A percentile compares a stretch with the other conserved stretches of the same genome.
phyloP scores from a whole-genome alignment of 768 basidiomycete species.

The Amanita phalloides region DNA sequence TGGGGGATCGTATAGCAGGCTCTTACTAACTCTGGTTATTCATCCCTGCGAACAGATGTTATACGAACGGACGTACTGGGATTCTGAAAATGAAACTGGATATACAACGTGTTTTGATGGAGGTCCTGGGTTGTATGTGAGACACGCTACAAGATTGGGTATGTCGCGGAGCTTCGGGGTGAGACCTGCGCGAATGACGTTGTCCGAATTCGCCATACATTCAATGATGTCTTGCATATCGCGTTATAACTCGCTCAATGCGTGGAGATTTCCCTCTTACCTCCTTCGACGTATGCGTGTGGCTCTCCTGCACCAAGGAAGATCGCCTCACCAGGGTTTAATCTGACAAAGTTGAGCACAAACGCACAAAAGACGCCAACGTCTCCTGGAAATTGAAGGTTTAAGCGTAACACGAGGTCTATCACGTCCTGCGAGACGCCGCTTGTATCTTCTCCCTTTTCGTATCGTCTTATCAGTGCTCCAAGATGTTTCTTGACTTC shows the following conservation, averaged over 20 bases:
- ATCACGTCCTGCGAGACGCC: slow-evolving; percentile 35
- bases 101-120: slow-evolving; percentile 60
- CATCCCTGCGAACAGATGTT: background rate
- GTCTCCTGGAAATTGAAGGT: slow-evolving; percentile 81
- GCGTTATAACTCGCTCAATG: slow-evolving; percentile 2
- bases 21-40: slow-evolving; percentile 11
- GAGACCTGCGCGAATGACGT: slow-evolving; percentile 96
- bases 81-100: slow-evolving; percentile 36
- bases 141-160: slow-evolving; percentile 73
- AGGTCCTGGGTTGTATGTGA: slow-evolving; percentile 74
- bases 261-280: slow-evolving; percentile 28
- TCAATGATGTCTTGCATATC: slow-evolving; percentile 78
- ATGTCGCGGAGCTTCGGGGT: slow-evolving; percentile 96
- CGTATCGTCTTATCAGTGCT: slow-evolving; percentile 54
- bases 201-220: slow-evolving; percentile 98
- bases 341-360: slow-evolving; percentile 74
- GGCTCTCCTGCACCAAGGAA: slow-evolving; percentile 95
- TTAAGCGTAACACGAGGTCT: slow-evolving; percentile 51
- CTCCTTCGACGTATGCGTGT: slow-evolving; percentile 92
- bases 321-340: slow-evolving; percentile 81
- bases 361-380: slow-evolving; percentile 91
- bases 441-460: slow-evolving; percentile 17
- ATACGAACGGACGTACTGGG: background rate
- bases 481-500: slow-evolving; percentile 44
- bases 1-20: slow-evolving; percentile 77